phyloP scores from a whole-genome alignment of 169 alveolate genomes.

The Eimeria acervulina region DNA sequence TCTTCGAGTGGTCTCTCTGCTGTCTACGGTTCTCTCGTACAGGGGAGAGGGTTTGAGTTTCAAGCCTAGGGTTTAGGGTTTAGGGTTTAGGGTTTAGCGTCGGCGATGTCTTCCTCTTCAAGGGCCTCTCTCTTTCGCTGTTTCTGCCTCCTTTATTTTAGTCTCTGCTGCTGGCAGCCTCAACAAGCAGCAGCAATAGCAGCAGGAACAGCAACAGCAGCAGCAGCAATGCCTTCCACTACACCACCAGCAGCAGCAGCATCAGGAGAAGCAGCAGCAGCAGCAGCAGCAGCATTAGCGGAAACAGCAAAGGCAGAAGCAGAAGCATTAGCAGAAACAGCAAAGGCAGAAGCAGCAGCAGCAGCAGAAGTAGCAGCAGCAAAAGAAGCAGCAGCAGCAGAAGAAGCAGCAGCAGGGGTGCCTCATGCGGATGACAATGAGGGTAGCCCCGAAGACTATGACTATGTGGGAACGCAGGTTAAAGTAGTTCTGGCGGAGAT shows the following conservation, averaged over 20 bases:
- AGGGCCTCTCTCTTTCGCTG: background rate
- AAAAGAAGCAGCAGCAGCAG: no score
- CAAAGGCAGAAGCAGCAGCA: background rate
- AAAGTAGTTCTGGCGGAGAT: background rate
- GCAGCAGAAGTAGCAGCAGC: no score
- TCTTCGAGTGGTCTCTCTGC: no score
- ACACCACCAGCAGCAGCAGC: background rate
- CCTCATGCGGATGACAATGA: background rate
- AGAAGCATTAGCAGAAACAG: background rate
- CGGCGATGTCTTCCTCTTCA: background rate
- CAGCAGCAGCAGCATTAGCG: conserved; percentile 9
- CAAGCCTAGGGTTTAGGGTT: conserved; percentile 14
- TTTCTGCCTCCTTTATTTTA: no score
- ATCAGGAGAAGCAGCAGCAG: background rate
- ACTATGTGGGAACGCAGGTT: background rate
- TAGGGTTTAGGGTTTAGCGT: conserved; percentile 17
- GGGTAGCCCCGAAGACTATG: background rate
- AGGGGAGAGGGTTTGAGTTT: no score
- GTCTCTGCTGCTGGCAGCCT: background rate
- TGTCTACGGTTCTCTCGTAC: background rate
- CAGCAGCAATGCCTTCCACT: no score
- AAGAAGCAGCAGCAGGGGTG: background rate
- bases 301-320: background rate
- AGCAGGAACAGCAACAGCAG: background rate
- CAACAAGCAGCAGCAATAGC: conserved; percentile 3